Base-by-base conservation (phyloP, 805 yeast genomes). In the Metschnikowia reukaufii region DNA sequence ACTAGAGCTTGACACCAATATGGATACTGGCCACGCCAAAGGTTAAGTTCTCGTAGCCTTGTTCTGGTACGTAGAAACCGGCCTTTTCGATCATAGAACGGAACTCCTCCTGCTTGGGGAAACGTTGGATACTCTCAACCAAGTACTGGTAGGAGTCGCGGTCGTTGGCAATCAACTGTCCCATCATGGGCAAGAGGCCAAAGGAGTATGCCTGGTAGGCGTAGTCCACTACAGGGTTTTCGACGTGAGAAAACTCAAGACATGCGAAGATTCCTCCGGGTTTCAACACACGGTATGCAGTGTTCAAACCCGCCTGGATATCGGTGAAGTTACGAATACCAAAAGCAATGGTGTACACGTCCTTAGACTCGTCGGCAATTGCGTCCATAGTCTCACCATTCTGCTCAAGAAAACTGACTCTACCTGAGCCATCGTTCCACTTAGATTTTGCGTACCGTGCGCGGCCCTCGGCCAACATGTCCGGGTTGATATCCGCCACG, bases 221-320 rank as follows among this genome's bases (percentile, higher is more conserved):
- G 50, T 81, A 74, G 63, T 88, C 92, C 43, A 94, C 72, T 8
- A 83, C 61, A 23, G 86, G 83, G 65, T 89, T 88, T 41, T 86
- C 84, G 47, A 94, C 97, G 64, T 91, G 94, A 45, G 96, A 86
- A 62, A 94, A 94, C 66, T 94, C 99, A 49, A 94, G 76, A 68
- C 98, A 91, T 32, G 96, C 97, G 65, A 94, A 94, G 39, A 94
- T 87, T 60, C 99, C 99, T 60, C 99, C 99, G 10, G 98, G 98
- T 67, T 86, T 88, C 64, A 94, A 79, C 25, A 92, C 96, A 59
- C 99, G 80, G 72, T 92, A 86, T 29, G 99, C 99, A n/a, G 97
- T 85, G 58, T 87, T 78, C 59, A 94, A 76, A 23, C 98, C 99
- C 4, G 89, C 90, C 68, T 91, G 97, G 59, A 94, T 84, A 65